phyloP scores from a whole-genome alignment of 805 yeast genomes.

The Starmerella stellata region DNA sequence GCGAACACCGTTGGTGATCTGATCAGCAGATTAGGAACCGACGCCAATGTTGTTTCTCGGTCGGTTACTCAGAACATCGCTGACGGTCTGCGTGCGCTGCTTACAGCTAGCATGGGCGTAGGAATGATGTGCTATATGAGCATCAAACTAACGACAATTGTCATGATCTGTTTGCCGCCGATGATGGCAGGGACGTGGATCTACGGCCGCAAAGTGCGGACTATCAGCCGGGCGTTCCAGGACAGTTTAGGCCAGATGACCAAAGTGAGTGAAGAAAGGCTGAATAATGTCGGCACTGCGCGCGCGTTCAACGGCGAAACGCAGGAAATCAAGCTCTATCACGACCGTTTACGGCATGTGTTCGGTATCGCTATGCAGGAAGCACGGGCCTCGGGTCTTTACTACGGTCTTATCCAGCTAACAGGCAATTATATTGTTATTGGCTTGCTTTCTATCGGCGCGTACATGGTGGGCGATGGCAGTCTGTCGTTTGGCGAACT shows the following conservation, averaged over 20 bases:
- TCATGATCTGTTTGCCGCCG: slow-evolving; percentile 70
- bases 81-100: slow-evolving; percentile 73
- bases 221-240: slow-evolving; percentile 58
- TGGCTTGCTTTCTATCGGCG: slow-evolving; percentile 63
- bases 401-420: slow-evolving; percentile 62
- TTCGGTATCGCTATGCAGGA: slow-evolving; percentile 58
- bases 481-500: slow-evolving; percentile 71
- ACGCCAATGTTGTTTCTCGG: slow-evolving; percentile 71
- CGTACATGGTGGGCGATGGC: slow-evolving; percentile 62
- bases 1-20: slow-evolving; percentile 80
- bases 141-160: slow-evolving; percentile 61
- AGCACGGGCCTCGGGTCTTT: slow-evolving; percentile 59
- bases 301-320: slow-evolving; percentile 80
- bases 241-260: slow-evolving; percentile 71
- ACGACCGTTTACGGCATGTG: slow-evolving; percentile 47
- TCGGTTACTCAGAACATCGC: slow-evolving; percentile 76
- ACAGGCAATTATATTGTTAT: slow-evolving; percentile 67
- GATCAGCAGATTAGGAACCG: slow-evolving; percentile 72
- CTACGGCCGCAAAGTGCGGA: slow-evolving; percentile 65
- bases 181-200: slow-evolving; percentile 58
- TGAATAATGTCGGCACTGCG: slow-evolving; percentile 68
- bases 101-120: slow-evolving; percentile 71
- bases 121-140: slow-evolving; percentile 84
- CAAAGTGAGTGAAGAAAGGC: slow-evolving; percentile 79
- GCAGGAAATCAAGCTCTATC: slow-evolving; percentile 57